Evolutionary conservation across 805 yeast genomes (phyloP).

Genomic region (Suhomyces tanzawaensis): DNA sequence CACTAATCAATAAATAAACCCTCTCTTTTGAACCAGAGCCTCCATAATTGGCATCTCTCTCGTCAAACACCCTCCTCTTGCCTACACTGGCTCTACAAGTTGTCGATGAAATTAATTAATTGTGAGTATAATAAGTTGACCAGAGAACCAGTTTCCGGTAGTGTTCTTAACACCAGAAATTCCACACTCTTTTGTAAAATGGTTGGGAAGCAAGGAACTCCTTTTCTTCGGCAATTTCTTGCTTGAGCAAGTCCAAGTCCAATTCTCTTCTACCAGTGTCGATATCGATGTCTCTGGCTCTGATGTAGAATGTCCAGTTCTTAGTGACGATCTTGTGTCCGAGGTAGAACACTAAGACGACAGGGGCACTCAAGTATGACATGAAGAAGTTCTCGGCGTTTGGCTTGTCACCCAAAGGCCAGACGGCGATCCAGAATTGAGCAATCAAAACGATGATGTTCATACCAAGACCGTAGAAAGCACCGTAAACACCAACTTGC

Average conservation of each 20-base stretch:
- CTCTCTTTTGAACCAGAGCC: no score
- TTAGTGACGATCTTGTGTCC: conserved; percentile 48
- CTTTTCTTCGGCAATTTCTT: conserved; percentile 58
- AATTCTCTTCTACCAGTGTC: conserved; percentile 63
- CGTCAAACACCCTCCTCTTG: no score
- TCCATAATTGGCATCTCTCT: no score
- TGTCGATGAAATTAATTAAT: no score
- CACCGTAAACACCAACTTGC: conserved; percentile 38
- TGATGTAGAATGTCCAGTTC: conserved; percentile 44
- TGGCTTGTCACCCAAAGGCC: conserved; percentile 35
- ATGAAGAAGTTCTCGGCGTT: conserved; percentile 41
- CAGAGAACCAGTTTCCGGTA: no score
- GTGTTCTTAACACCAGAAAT: conserved; percentile 58
- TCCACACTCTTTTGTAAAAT: conserved; percentile 48
- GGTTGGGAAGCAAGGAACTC: conserved; percentile 47
- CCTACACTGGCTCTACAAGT: no score
- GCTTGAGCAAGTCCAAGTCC: conserved; percentile 54
- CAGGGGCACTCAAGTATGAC: conserved; percentile 47
- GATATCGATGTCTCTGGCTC: conserved; percentile 52
- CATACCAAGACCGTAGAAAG: conserved; percentile 30
- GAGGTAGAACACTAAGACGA: conserved; percentile 40
- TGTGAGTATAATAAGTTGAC: no score
- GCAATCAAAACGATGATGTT: conserved; percentile 39
- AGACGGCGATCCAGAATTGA: conserved; percentile 43
- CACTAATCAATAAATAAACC: no score